Evolutionary conservation across 108 stramenopile genomes (phyloP).

Genomic region (Skeletonema grethae): DNA sequence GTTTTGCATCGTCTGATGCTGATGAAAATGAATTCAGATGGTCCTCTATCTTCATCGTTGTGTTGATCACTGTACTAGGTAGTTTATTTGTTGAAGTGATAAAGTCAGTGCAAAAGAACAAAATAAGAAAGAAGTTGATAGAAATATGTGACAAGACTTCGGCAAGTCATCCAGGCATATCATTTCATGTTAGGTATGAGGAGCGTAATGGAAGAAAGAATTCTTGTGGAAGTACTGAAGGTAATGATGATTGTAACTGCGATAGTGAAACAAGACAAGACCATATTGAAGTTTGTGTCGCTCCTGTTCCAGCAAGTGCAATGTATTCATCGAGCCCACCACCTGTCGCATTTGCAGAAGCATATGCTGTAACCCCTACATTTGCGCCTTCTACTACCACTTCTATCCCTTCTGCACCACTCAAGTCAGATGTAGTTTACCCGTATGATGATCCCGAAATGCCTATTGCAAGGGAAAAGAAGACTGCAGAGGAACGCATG

Average conservation of each 20-base stretch:
- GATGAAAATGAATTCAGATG: not conserved
- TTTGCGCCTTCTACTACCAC: not conserved
- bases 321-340: not conserved
- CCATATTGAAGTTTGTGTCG: not conserved
- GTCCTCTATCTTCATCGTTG: not conserved
- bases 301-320: not conserved
- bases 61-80: not conserved
- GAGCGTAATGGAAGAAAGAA: not conserved
- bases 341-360: slow-evolving; percentile 4
- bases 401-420: not conserved
- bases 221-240: not conserved
- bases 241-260: not conserved
- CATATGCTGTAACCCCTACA: not conserved
- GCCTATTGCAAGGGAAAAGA: not conserved
- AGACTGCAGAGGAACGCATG: not conserved
- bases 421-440: not conserved
- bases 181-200: slow-evolving; percentile 2
- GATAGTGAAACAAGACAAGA: not conserved
- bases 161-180: slow-evolving; percentile 2
- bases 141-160: not conserved
- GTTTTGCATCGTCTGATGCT: not conserved
- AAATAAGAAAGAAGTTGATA: not conserved
- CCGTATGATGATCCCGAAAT: slow-evolving; percentile 5
- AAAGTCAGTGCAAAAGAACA: not conserved
- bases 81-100: not conserved